Base-by-base conservation (phyloP, 495 filamentous ascomycete genomes). In the Penicillium robsamsonii region DNA sequence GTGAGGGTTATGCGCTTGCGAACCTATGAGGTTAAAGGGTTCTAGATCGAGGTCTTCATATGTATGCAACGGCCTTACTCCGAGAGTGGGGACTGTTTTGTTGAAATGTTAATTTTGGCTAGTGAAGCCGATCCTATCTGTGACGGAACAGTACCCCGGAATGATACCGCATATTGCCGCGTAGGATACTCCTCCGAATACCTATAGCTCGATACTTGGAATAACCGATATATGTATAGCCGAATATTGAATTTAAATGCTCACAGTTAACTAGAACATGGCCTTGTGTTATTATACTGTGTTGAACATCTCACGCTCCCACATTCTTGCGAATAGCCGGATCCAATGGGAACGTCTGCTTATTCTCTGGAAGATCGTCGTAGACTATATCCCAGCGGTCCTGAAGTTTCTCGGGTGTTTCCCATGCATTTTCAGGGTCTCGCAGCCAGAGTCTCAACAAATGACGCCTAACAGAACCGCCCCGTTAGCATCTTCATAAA, bases 361-460 rank as follows among this genome's bases (percentile, higher is more conserved):
- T 75, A 37, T 83, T 78, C 13, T 72, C 69, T 4, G 60, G 75
- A 29, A 84, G 73, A 29, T 72, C 75, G 15, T 75, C 71, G 56
- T 81, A 85, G 5, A 87, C 68, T 6, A 72, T 68, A 45, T 77
- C 73, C 80, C 81, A 85, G 4, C 76, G 69, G n/a, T 67, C 60
- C 47, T 69, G 61, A 42, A 84, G 68, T 11, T 64, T 69, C 8
- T 67, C 62, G 0, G 84, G 84, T 10, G 76, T 81, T 44, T 74
- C 58, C 81, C 83, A 86, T 1, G 79, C 78, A 50, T 78, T 69
- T 49, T 84, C 81, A 1, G 78, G 74, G 47, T 84, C 79, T 12
- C 80, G 75, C 48, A 87, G 63, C 82, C 82, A 87, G 12, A 86
- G 64, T 6, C 82, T 69, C 11, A 86, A 47, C 1, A 86, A 67